phyloP scores from a whole-genome alignment of 169 alveolate genomes.

The Plasmodium chabaudi region DNA sequence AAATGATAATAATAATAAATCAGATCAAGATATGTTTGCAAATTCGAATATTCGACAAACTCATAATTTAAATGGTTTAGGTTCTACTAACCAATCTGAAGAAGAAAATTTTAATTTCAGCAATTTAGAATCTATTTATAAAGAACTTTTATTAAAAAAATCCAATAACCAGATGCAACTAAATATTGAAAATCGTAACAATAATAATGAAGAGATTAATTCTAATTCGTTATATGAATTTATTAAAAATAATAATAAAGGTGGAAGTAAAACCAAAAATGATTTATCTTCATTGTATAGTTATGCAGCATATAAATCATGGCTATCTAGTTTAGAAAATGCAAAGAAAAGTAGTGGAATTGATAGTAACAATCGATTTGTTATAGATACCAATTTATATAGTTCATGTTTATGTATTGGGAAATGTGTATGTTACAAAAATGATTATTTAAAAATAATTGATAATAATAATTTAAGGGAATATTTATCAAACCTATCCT shows the following conservation, averaged over 20 bases:
- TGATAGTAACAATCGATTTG: background rate
- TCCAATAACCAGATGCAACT: too few relatives aligned
- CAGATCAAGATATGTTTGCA: too few relatives aligned
- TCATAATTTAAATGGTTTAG: too few relatives aligned
- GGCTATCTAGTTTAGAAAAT: background rate
- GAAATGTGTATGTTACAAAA: background rate
- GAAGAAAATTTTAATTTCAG: too few relatives aligned
- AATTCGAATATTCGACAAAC: too few relatives aligned
- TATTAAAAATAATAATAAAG: background rate
- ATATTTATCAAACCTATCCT: slow-evolving; percentile 9
- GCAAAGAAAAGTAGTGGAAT: background rate
- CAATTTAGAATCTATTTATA: too few relatives aligned
- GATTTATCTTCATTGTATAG: slow-evolving; percentile 19
- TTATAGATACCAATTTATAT: too few relatives aligned
- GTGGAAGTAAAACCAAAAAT: slow-evolving; percentile 8
- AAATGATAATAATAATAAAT: too few relatives aligned
- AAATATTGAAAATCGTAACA: background rate
- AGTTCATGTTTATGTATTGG: too few relatives aligned
- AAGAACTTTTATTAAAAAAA: too few relatives aligned
- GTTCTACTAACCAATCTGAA: too few relatives aligned
- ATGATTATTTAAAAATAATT: background rate
- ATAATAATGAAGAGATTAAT: slow-evolving; percentile 2
- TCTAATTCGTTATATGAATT: background rate
- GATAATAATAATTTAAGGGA: slow-evolving; percentile 11
- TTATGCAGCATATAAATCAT: slow-evolving; percentile 2